Evolutionary conservation across 73 alveolate species (phyloP), one percentile per base, ranked within the genome.

Genomic region (Blepharisma japonicum): DNA sequence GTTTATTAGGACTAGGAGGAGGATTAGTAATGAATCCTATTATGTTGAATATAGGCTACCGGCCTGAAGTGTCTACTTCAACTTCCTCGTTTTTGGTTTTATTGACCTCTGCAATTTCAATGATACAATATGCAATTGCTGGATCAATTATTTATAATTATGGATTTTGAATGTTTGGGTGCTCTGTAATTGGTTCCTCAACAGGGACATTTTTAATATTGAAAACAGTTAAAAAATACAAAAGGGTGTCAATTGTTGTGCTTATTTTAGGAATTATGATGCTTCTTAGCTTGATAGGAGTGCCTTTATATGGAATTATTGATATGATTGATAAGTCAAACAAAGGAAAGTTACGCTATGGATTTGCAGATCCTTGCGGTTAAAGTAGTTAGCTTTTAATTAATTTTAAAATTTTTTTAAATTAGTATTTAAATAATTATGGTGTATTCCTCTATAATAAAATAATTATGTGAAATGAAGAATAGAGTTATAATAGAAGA

Each of bases 181-280:
- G 14, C 23, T 61, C 74, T 20, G 18, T 61, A 1, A n/a, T 61
- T 20, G 74, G 74, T 0, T 61, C 74, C n/a, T 14, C 46, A 14
- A 61, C 23, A 18, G 74, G 74, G 74, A 61, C 23, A 20, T 20
- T n/a, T 61, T n/a, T 61, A 14, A 25, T 61, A 14, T 14, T 14
- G 47, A 39, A 11, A 9, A 61, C 23, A 14, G 74, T 61, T n/a
- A 61, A 61, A 8, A 61, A 61, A 25, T 61, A 20, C 46, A 61
- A 61, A 25, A 61, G 74, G 23, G 74, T n/a, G 47, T 61, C 74
- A 11, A 61, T 61, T 61, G 23, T 61, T n/a, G 74, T 61, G 18
- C 14, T 61, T 61, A 25, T 61, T 14, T 39, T 61, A 18, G 74
- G 47, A 14, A 18, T 61, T 8, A 8, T 61, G 39, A 61, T 61